phyloP scores from a whole-genome alignment of 257 asterid species.

The Solanum microdontum region DNA sequence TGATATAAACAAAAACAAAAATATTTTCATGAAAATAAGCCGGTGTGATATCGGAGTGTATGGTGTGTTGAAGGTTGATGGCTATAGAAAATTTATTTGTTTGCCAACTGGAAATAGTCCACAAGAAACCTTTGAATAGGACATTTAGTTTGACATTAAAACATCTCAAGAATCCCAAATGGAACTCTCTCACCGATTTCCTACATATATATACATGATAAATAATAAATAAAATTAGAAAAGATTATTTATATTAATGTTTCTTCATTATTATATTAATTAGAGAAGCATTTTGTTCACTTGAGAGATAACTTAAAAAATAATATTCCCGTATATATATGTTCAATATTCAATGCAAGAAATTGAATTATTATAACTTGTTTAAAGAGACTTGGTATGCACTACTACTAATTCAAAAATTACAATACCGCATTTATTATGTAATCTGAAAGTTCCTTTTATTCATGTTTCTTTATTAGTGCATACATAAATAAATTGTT shows the following conservation, averaged over 20 bases:
- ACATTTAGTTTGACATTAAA: not conserved
- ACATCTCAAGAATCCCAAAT: not conserved
- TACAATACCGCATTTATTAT: not conserved
- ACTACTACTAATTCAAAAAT: not conserved
- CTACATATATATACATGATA: not conserved
- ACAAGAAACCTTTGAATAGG: not conserved
- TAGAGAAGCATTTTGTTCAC: not conserved
- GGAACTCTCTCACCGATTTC: not conserved
- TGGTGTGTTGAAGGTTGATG: not conserved
- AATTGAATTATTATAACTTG: not conserved
- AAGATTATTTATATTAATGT: not conserved
- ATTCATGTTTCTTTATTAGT: not conserved
- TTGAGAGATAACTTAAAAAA: not conserved
- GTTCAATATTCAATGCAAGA: not conserved
- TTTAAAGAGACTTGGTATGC: not conserved
- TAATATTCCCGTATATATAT: not conserved
- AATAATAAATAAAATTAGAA: not conserved
- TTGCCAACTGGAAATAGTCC: not conserved
- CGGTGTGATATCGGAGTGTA: too few species aligned
- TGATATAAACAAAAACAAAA: not conserved
- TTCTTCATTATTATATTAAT: not conserved
- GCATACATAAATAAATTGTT: not conserved
- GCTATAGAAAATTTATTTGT: not conserved
- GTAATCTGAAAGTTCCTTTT: not conserved
- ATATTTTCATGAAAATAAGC: too few species aligned